phyloP scores from a whole-genome alignment of 1,139 yeast genomes.

The Yamadazyma conglobata region DNA sequence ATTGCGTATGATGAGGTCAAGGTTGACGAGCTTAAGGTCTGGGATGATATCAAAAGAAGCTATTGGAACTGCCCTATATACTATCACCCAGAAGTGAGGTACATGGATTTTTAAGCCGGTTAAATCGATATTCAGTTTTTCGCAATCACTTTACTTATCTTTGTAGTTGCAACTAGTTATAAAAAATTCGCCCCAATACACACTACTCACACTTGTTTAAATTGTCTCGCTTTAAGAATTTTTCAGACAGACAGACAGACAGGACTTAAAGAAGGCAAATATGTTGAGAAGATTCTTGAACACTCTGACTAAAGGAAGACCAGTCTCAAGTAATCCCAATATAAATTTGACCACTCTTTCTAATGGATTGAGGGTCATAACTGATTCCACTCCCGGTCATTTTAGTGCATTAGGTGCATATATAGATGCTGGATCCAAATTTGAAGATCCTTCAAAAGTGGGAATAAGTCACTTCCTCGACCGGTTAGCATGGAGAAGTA shows the following conservation, averaged over 20 bases:
- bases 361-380: constrained; percentile 81
- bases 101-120: constrained; percentile 28
- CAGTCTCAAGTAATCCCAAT: constrained; percentile 18
- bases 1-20: constrained; percentile 49
- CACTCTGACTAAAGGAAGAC: constrained; percentile 9
- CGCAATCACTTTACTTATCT: too few species aligned
- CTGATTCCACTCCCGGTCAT: constrained; percentile 86
- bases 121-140: too few species aligned
- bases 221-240: too few species aligned
- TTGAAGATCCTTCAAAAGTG: constrained; percentile 51
- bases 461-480: constrained; percentile 87
- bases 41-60: constrained; percentile 69
- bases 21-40: constrained; percentile 48
- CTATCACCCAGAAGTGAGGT: constrained; percentile 60
- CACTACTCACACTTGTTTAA: too few species aligned
- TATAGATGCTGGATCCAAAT: constrained; percentile 87
- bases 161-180: too few species aligned
- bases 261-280: too few species aligned
- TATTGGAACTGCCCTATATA: constrained; percentile 74
- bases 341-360: constrained; percentile 51
- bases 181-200: too few species aligned
- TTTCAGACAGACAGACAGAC: too few species aligned
- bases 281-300: constrained; percentile 13
- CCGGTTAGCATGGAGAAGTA: constrained; percentile 83
- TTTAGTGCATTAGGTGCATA: constrained; percentile 89